A percentile compares a stretch with the other conserved stretches of the same genome.
Evolutionary conservation across 2,329 filamentous ascomycete genomes (phyloP).

Genomic region (Gremmenia infestans): DNA sequence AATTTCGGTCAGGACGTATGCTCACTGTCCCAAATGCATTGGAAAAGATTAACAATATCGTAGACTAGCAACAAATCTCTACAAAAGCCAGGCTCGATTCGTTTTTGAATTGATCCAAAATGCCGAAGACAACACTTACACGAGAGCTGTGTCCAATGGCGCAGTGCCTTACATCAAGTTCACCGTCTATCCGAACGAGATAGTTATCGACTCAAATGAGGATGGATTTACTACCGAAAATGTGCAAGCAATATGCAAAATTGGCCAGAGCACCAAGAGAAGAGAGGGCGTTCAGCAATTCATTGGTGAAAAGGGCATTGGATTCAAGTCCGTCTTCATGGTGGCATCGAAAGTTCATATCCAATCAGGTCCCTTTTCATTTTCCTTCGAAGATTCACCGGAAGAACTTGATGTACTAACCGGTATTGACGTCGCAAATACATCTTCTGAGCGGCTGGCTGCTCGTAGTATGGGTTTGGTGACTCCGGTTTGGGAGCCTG

Average conservation of each 20-base stretch:
- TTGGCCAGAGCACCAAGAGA: constrained; percentile 34
- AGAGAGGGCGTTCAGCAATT: constrained; percentile 14
- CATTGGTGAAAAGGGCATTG: constrained; percentile 35
- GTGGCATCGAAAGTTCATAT: constrained; percentile 33
- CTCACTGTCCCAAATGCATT: neutral
- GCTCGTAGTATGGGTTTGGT: constrained; percentile 3
- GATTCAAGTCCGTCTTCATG: constrained; percentile 35
- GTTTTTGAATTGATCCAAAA: constrained; percentile 34
- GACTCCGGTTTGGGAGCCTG: constrained; percentile 6
- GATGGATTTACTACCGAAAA: constrained; percentile 34
- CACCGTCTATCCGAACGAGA: constrained; percentile 10
- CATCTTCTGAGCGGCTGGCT: too few species aligned
- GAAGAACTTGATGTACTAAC: too few species aligned
- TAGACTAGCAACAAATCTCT: constrained; percentile 39
- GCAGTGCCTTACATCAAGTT: constrained; percentile 18
- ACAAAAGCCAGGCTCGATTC: constrained; percentile 33
- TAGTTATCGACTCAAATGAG: constrained; percentile 37
- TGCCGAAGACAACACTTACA: constrained; percentile 37
- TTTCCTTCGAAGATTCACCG: neutral
- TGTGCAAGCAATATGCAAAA: constrained; percentile 35
- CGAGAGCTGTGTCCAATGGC: neutral
- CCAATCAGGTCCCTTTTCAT: constrained; percentile 33
- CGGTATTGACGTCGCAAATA: too few species aligned
- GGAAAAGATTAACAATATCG: constrained; percentile 1
- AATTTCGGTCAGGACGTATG: constrained; percentile 3